Evolutionary conservation across 495 filamentous ascomycete species (phyloP), one percentile per base, ranked within the genome.

Genomic region (Hypoxylon cercidicola): DNA sequence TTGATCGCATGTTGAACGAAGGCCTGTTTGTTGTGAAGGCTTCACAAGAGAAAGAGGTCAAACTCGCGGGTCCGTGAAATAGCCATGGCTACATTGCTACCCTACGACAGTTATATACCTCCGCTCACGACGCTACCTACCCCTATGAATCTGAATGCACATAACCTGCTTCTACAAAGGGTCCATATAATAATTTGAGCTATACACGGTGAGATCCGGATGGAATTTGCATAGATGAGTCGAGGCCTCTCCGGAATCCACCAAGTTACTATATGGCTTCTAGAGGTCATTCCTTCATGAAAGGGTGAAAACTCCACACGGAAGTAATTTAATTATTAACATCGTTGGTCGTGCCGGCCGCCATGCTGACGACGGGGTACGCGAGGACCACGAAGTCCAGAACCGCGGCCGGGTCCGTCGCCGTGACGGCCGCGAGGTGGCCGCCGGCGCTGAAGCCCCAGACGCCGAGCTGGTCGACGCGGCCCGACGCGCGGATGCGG

Each of bases 391-490:
- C 41, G 32, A 68, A 68, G 15, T 68, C 52, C 4, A 62, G 15
- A 2, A 16, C 13, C 11, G 21, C 47, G 1, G 1, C 11, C 37
- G 50, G 21, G n/a, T 50, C 40, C 37, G 59, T 68, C 11, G 53
- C 64, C 0, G 53, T 63, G 25, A 68, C 41, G 2, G 64, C 59
- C 11, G 64, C 64, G 1, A 68, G 43, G 11, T 68, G 64, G 3
- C 59, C 64, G 12, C 64, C 64, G 1, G 64, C 59, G 3, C 51
- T 51, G 15, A 62, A 68, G 4, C 64, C 64, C 64, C 64, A 63
- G 41, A 68, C 32, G 3, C 64, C 64, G 18, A 68, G 43, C 2
- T n/a, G 48, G 20, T 58, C 54, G 5, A 63, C 54, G 7, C 53
- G 51, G 2, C 32, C 34, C 52, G 20, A n/a, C 1, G 6, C 41